Conservation (phyloP, 371 early-diverging fungal species). For the Dentiscutata heterogama region DNA sequence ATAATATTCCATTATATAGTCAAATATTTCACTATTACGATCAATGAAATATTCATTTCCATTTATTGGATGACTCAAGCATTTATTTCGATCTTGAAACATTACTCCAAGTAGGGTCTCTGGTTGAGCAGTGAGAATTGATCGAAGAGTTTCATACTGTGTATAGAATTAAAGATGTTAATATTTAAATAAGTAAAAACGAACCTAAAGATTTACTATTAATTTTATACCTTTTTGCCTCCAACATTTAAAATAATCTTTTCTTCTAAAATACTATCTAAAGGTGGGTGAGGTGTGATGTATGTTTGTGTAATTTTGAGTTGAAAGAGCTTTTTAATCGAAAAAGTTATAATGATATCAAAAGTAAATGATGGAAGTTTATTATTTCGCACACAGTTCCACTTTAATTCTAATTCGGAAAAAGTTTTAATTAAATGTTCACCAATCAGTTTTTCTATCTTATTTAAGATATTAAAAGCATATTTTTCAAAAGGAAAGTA, state of each 20-base stretch:
- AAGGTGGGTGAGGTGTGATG: too few relatives aligned
- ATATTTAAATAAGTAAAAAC: neutral
- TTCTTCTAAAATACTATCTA: neutral
- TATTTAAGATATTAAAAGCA: too few relatives aligned
- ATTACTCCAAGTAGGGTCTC: slow-evolving; percentile 10
- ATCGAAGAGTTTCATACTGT: slow-evolving; percentile 2
- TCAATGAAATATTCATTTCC: slow-evolving; percentile 26
- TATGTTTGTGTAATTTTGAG: too few relatives aligned
- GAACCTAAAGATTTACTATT: neutral
- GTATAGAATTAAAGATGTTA: neutral
- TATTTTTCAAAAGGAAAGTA: too few relatives aligned
- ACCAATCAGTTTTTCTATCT: too few relatives aligned
- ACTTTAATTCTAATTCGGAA: too few relatives aligned
- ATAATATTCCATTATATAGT: slow-evolving; percentile 21
- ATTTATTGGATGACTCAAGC: neutral
- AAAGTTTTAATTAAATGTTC: too few relatives aligned
- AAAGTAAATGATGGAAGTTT: too few relatives aligned
- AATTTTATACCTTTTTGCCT: slow-evolving; percentile 14
- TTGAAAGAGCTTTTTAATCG: too few relatives aligned
- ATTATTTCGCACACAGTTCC: too few relatives aligned
- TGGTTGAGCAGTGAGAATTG: neutral
- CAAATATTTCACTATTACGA: neutral
- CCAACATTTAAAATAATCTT: slow-evolving; percentile 26
- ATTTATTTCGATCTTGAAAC: slow-evolving; percentile 3
- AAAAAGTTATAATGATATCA: too few relatives aligned